Conservation (phyloP, 2,329 filamentous ascomycete species). For the Pseudogymnoascus sp. region DNA sequence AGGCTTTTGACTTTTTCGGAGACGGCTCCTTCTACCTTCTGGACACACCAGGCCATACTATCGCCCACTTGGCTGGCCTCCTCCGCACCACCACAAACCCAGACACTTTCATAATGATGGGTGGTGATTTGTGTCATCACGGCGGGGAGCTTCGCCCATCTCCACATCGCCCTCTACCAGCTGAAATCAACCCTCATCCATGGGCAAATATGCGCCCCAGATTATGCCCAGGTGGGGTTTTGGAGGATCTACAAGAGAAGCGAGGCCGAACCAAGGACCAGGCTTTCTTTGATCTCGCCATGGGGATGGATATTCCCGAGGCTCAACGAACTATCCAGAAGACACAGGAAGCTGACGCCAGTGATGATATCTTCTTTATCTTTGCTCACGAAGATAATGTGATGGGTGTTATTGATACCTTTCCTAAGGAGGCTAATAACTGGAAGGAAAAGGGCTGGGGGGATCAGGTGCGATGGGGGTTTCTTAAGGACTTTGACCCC, state of each 20-base stretch:
- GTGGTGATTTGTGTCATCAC: not conserved
- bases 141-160: not conserved
- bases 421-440: not conserved
- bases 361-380: not conserved
- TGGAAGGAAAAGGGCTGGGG: not conserved
- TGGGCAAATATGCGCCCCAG: not conserved
- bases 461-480: not conserved
- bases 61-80: not conserved
- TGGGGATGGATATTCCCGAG: not conserved
- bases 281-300: not conserved
- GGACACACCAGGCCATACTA: not conserved
- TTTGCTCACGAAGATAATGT: not conserved
- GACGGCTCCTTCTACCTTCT: not conserved
- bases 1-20: slow-evolving; percentile 11
- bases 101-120: not conserved
- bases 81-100: not conserved
- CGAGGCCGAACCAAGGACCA: not conserved
- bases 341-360: not conserved
- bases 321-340: not conserved
- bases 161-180: not conserved
- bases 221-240: not conserved
- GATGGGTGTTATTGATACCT: not conserved
- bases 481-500: not conserved
- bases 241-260: not conserved
- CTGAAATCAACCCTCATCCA: not conserved